phyloP scores from a whole-genome alignment of 2,329 filamentous ascomycete species.

The Mycosphaerella sp. region DNA sequence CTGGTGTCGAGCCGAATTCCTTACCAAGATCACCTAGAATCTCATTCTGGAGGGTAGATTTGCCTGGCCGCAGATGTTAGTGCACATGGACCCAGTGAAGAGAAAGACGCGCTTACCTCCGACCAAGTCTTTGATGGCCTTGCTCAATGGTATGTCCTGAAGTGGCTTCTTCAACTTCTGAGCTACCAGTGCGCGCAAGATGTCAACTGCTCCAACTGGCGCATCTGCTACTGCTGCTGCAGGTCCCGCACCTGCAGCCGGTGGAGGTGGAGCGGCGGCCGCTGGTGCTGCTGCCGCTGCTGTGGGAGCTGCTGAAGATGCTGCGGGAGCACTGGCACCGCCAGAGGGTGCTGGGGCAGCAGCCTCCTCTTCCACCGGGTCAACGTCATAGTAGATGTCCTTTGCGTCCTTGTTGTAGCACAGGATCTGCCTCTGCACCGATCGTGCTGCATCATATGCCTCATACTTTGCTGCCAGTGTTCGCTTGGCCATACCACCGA shows the following conservation, averaged over 20 bases:
- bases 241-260: slow-evolving; percentile 69
- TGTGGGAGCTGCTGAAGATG: slow-evolving; percentile 44
- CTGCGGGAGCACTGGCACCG: slow-evolving; percentile 40
- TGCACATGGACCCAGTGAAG: not conserved
- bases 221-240: slow-evolving; percentile 79
- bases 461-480: slow-evolving; percentile 97
- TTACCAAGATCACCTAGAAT: slow-evolving; percentile 96
- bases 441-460: slow-evolving; percentile 94
- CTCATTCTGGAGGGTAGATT: slow-evolving; percentile 97
- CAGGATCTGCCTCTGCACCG: slow-evolving; percentile 91
- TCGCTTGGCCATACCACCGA: slow-evolving; percentile 95
- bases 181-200: slow-evolving; percentile 81
- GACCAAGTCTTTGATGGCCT: slow-evolving; percentile 97
- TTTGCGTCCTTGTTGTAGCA: slow-evolving; percentile 99
- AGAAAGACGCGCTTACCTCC: slow-evolving; percentile 60
- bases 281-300: slow-evolving; percentile 51
- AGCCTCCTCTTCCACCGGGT: slow-evolving; percentile 86
- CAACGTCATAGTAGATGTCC: slow-evolving; percentile 98
- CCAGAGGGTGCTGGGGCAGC: slow-evolving; percentile 47
- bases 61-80: slow-evolving; percentile 52
- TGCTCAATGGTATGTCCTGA: slow-evolving; percentile 80
- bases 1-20: slow-evolving; percentile 95
- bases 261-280: slow-evolving; percentile 46
- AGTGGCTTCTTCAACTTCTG: slow-evolving; percentile 97
- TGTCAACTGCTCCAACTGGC: slow-evolving; percentile 81